phyloP scores from a whole-genome alignment of 495 filamentous ascomycete genomes.

The Niebla homalea region DNA sequence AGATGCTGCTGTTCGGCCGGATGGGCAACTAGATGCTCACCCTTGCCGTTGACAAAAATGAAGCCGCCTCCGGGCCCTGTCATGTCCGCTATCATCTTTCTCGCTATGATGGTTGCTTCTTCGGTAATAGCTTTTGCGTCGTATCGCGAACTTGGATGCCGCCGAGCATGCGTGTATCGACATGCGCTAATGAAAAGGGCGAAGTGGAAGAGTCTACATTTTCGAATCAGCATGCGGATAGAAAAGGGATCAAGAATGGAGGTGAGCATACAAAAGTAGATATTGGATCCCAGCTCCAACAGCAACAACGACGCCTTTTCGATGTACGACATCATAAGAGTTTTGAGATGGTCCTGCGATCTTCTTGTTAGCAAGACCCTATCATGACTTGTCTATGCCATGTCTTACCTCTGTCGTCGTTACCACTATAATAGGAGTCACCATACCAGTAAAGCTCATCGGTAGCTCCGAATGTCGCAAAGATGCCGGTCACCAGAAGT shows the following conservation, averaged over 20 bases:
- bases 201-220: constrained; percentile 17
- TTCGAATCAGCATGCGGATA: too few relatives aligned
- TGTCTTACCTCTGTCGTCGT: background rate
- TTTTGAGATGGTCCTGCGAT: background rate
- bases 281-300: background rate
- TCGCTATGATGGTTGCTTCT: background rate
- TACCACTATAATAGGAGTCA: background rate
- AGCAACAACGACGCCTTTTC: background rate
- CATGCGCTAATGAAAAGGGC: constrained; percentile 25
- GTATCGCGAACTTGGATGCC: background rate
- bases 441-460: background rate
- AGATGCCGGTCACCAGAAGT: constrained; percentile 12
- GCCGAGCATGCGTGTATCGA: constrained; percentile 20
- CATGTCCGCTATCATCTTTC: background rate
- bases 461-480: constrained; percentile 6
- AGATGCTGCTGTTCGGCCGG: too few relatives aligned
- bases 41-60: background rate
- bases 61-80: background rate
- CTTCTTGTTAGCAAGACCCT: too few relatives aligned
- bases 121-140: background rate
- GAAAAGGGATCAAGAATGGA: constrained; percentile 5
- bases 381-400: background rate
- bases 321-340: background rate
- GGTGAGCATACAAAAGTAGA: background rate
- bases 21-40: too few relatives aligned